Percentiles rank a stretch among this genome's conserved stretches.
These are phyloP conservation scores for Candida tropicalis DNA, from an alignment of 1,139 yeast species.

Conservation along the genomic window DNA sequence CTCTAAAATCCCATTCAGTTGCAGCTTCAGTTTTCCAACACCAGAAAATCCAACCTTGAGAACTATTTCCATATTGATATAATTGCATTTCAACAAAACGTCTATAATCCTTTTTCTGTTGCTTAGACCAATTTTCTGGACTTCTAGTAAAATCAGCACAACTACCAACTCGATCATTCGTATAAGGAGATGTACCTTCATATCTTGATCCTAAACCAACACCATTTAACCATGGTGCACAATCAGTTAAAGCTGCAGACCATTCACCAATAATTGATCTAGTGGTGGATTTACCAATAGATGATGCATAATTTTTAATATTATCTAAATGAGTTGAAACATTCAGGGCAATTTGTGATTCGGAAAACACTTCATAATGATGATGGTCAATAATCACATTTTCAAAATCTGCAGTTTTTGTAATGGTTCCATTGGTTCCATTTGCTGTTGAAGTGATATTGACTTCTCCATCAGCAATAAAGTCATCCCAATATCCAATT, in stretches of 20 bases:
- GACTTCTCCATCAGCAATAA: slow-evolving; percentile 32
- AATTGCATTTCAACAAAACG: slow-evolving; percentile 47
- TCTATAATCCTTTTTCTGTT: slow-evolving; percentile 47
- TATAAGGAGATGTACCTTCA: slow-evolving; percentile 52
- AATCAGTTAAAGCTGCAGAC: slow-evolving; percentile 93
- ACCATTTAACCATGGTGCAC: slow-evolving; percentile 91
- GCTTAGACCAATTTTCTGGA: slow-evolving; percentile 38
- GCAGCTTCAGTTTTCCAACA: slow-evolving; percentile 52
- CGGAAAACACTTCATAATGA: slow-evolving; percentile 60
- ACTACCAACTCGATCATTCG: slow-evolving; percentile 34
- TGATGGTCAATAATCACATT: slow-evolving; percentile 64
- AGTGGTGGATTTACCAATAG: slow-evolving; percentile 45
- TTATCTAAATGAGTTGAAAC: slow-evolving; percentile 41
- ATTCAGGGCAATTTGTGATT: slow-evolving; percentile 35
- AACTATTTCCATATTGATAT: slow-evolving; percentile 26
- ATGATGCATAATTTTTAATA: slow-evolving; percentile 37
- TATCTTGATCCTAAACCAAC: slow-evolving; percentile 86
- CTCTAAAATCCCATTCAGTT: slow-evolving; percentile 64
- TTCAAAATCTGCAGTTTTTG: slow-evolving; percentile 24
- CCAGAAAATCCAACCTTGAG: slow-evolving; percentile 60
- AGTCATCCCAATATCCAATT: slow-evolving; percentile 52
- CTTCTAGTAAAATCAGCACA: slow-evolving; percentile 29
- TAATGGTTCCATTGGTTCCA: slow-evolving; percentile 14
- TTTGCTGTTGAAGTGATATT: slow-evolving; percentile 14
- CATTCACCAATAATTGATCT: slow-evolving; percentile 82